Evolutionary conservation across 164 flowering plant genomes (phyloP).

Genomic region (Pachysandra terminalis): DNA sequence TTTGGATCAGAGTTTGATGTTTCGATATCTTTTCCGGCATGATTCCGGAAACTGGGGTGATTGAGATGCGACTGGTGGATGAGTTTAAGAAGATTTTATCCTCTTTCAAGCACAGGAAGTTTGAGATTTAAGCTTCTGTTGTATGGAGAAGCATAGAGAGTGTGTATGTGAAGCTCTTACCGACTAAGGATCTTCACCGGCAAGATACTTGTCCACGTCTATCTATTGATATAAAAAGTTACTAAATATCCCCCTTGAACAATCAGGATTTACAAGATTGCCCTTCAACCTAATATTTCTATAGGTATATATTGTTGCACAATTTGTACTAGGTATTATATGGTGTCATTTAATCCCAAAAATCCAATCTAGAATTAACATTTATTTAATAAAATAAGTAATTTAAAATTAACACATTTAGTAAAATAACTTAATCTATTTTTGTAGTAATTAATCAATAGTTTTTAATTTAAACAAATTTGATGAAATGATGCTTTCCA

Average conservation of each 20-base stretch:
- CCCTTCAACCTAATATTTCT: too few species aligned
- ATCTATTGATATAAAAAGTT: not conserved
- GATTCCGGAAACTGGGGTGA: not conserved
- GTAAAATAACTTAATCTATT: too few species aligned
- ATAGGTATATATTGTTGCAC: too few species aligned
- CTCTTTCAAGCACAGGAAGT: conserved; percentile 25
- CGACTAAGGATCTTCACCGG: conserved; percentile 39
- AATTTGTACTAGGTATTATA: too few species aligned
- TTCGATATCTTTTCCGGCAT: not conserved
- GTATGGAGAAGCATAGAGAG: conserved; percentile 5
- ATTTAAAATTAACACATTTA: too few species aligned
- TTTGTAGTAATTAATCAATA: too few species aligned
- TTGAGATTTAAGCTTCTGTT: conserved; percentile 23
- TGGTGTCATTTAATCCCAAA: too few species aligned
- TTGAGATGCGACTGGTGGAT: not conserved
- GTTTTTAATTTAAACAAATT: too few species aligned
- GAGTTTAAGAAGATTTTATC: not conserved
- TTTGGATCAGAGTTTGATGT: too few species aligned
- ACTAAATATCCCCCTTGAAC: not conserved
- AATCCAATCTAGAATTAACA: too few species aligned
- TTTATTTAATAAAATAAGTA: too few species aligned
- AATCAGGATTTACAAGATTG: not conserved
- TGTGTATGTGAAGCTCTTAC: conserved; percentile 56
- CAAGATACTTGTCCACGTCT: conserved; percentile 15
- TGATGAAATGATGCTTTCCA: too few species aligned